These are phyloP conservation scores for Psidium friedrichsthalianum DNA, from an alignment of 345 rosid genomes.

Conservation along the genomic window DNA sequence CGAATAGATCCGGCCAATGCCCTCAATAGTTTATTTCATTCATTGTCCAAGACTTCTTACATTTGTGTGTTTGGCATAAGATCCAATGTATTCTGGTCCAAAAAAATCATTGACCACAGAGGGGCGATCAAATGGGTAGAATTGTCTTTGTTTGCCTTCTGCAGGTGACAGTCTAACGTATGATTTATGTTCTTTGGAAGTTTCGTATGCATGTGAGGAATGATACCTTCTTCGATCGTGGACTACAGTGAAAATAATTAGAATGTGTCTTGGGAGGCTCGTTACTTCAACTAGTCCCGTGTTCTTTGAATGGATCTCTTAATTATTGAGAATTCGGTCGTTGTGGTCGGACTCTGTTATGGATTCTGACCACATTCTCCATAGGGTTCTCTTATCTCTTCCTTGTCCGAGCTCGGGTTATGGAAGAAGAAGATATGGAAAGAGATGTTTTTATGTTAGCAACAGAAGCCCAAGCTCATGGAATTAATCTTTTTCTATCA, in stretches of 20 bases:
- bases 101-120: background rate
- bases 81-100: background rate
- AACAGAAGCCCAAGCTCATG: too few relatives aligned
- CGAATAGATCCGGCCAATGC: background rate
- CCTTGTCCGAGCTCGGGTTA: background rate
- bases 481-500: too few relatives aligned
- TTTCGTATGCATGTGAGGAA: background rate
- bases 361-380: too few relatives aligned
- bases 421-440: background rate
- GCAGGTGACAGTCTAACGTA: background rate
- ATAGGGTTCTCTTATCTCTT: background rate
- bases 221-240: slow-evolving; percentile 1
- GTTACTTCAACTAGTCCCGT: too few relatives aligned
- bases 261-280: background rate
- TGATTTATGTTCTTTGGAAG: background rate
- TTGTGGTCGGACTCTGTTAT: too few relatives aligned
- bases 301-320: too few relatives aligned
- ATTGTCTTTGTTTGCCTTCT: background rate
- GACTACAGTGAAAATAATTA: background rate
- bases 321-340: too few relatives aligned
- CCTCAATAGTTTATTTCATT: background rate
- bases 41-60: background rate
- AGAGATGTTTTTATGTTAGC: background rate
- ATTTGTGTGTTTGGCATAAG: background rate
- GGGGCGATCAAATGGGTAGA: background rate